Evolutionary conservation across 176 grass and related monocot species (phyloP).

Genomic region (Phoenix roebelenii): DNA sequence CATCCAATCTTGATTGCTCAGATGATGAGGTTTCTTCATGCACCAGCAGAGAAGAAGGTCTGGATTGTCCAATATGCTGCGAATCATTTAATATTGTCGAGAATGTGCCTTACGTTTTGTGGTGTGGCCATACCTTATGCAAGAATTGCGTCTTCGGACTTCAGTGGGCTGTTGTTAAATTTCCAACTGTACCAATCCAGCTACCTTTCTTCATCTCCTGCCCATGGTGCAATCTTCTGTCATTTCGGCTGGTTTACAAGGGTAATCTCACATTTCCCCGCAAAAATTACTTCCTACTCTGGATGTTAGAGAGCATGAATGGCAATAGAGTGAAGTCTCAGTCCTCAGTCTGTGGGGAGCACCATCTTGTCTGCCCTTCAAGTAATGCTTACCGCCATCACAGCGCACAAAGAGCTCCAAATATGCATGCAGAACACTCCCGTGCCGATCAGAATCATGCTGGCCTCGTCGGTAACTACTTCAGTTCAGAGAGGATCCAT

Average conservation of each 20-base stretch:
- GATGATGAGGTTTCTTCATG: conserved; percentile 10
- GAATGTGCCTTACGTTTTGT: conserved; percentile 9
- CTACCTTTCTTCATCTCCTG: conserved; percentile 8
- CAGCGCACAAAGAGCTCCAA: conserved; percentile 14
- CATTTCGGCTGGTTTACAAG: conserved; percentile 6
- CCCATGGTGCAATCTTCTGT: conserved; percentile 6
- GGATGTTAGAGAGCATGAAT: conserved; percentile 8
- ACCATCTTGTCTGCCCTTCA: conserved; percentile 6
- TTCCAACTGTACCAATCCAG: not conserved
- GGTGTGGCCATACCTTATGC: conserved; percentile 6
- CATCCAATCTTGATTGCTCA: not conserved
- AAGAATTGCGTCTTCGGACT: conserved; percentile 5
- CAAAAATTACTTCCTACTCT: conserved; percentile 6
- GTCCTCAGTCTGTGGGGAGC: conserved; percentile 14
- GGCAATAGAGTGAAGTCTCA: conserved; percentile 16
- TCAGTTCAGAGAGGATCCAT: conserved; percentile 47
- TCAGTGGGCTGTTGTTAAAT: conserved; percentile 1
- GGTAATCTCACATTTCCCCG: conserved; percentile 1
- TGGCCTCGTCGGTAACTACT: conserved; percentile 17
- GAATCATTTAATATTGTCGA: conserved; percentile 9
- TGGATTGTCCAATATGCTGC: conserved; percentile 3
- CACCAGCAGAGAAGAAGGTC: conserved; percentile 3
- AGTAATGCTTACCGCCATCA: conserved; percentile 21
- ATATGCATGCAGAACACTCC: conserved; percentile 9
- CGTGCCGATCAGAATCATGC: conserved; percentile 7